Evolutionary conservation across 108 stramenopile genomes (phyloP).

Genomic region (Heterococcus sp.): DNA sequence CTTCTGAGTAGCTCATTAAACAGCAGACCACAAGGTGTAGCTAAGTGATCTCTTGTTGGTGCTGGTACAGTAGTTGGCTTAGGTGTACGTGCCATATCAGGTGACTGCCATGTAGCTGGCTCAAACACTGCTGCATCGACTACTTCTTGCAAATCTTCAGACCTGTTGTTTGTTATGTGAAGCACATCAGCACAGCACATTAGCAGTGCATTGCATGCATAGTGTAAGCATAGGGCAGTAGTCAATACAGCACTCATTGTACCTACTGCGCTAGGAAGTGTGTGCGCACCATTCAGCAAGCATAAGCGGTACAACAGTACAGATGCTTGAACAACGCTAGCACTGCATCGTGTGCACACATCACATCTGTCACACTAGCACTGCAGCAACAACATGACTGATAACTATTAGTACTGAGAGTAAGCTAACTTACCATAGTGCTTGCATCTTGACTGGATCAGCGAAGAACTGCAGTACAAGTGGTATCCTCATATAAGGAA

Average conservation of each 20-base stretch:
- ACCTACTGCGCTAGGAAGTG: not conserved
- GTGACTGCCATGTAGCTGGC: conserved; percentile 58
- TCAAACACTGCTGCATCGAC: conserved; percentile 60
- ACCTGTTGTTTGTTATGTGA: not conserved
- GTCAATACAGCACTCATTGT: not conserved
- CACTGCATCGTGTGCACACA: conserved; percentile 57
- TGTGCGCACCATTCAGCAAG: conserved; percentile 20
- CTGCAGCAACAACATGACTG: not conserved
- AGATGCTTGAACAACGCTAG: conserved; percentile 58
- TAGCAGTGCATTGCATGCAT: not conserved
- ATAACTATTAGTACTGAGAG: too few species aligned
- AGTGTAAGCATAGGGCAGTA: not conserved
- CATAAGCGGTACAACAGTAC: conserved; percentile 55
- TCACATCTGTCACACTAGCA: not conserved
- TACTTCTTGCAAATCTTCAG: conserved; percentile 57
- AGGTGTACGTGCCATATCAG: not conserved
- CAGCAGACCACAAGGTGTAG: conserved; percentile 60
- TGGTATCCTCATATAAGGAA: conserved; percentile 61
- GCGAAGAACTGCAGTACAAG: conserved; percentile 59
- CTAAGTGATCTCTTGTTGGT: conserved; percentile 41
- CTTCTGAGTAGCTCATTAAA: conserved; percentile 64
- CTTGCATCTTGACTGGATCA: conserved; percentile 51
- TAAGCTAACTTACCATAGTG: conserved; percentile 17
- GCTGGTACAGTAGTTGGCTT: conserved; percentile 43
- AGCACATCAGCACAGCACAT: not conserved